These are phyloP conservation scores for Daldinia concentrica DNA, from an alignment of 495 filamentous ascomycete genomes.

Conservation along the genomic window DNA sequence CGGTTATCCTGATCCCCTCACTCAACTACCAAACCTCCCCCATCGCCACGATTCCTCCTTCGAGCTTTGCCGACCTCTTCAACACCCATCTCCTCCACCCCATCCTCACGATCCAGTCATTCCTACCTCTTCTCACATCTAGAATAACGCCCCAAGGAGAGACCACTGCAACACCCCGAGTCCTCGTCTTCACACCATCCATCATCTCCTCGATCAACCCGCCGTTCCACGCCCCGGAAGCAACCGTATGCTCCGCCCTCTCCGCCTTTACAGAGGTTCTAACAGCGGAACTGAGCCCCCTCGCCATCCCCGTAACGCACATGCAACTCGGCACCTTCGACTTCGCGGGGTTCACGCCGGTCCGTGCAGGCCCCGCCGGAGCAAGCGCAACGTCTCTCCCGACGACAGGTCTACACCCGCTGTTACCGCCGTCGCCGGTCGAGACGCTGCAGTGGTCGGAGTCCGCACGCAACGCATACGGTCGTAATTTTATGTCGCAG, in stretches of 20 bases:
- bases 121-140: slow-evolving; percentile 79
- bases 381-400: not conserved
- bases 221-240: slow-evolving; percentile 86
- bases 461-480: slow-evolving; percentile 61
- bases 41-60: slow-evolving; percentile 82
- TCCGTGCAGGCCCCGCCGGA: slow-evolving; percentile 27
- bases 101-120: slow-evolving; percentile 83
- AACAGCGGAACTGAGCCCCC: slow-evolving; percentile 74
- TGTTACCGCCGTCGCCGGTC: slow-evolving; percentile 38
- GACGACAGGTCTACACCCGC: slow-evolving; percentile 37
- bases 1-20: slow-evolving; percentile 79
- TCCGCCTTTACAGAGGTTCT: slow-evolving; percentile 81
- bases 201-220: slow-evolving; percentile 84
- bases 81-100: slow-evolving; percentile 94
- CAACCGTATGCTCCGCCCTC: slow-evolving; percentile 77
- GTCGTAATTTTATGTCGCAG: slow-evolving; percentile 64
- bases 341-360: slow-evolving; percentile 57
- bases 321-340: slow-evolving; percentile 91
- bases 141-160: slow-evolving; percentile 56
- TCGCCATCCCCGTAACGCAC: slow-evolving; percentile 80
- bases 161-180: slow-evolving; percentile 57
- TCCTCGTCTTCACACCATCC: slow-evolving; percentile 84
- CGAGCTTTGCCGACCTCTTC: slow-evolving; percentile 84
- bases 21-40: slow-evolving; percentile 76
- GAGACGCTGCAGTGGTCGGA: slow-evolving; percentile 75